These are phyloP conservation scores for Talaromyces rugulosus DNA, from an alignment of 2,329 filamentous ascomycete genomes.

Conservation along the genomic window DNA sequence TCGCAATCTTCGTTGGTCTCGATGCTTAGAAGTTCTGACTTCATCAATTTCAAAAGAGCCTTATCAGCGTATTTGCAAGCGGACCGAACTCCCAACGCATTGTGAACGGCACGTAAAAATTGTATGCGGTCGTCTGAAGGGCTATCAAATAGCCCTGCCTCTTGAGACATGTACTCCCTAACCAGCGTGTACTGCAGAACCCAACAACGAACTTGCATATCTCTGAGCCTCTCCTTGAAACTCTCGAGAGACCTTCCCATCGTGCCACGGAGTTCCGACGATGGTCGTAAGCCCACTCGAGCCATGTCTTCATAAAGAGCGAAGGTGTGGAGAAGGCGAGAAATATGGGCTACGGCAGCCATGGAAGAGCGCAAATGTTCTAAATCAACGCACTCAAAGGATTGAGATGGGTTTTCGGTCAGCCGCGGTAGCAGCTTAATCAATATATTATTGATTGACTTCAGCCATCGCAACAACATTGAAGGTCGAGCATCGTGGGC, in stretches of 20 bases:
- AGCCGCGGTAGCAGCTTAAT: constrained; percentile 66
- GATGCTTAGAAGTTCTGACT: constrained; percentile 74
- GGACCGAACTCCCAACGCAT: constrained; percentile 75
- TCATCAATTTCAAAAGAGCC: constrained; percentile 83
- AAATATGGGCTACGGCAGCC: constrained; percentile 65
- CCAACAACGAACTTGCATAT: constrained; percentile 86
- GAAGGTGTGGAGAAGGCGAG: constrained; percentile 71
- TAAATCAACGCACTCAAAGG: constrained; percentile 81
- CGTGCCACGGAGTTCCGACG: constrained; percentile 54
- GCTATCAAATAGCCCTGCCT: constrained; percentile 59
- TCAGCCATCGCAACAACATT: constrained; percentile 70
- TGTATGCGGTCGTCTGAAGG: constrained; percentile 71
- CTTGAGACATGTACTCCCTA: constrained; percentile 68
- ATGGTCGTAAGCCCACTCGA: constrained; percentile 66
- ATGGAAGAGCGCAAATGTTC: constrained; percentile 71
- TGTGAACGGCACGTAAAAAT: constrained; percentile 76
- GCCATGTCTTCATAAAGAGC: constrained; percentile 81
- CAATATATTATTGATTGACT: constrained; percentile 72
- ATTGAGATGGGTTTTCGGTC: constrained; percentile 58
- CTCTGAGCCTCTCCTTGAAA: constrained; percentile 68
- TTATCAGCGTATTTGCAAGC: constrained; percentile 84
- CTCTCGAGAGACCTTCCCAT: constrained; percentile 38
- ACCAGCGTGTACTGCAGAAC: constrained; percentile 78
- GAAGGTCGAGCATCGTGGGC: constrained; percentile 62
- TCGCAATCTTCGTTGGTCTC: constrained; percentile 77